Percentiles rank a stretch among this genome's conserved stretches.
Conservation (phyloP, 139 green algal genomes). For the Eudorina sp. region DNA sequence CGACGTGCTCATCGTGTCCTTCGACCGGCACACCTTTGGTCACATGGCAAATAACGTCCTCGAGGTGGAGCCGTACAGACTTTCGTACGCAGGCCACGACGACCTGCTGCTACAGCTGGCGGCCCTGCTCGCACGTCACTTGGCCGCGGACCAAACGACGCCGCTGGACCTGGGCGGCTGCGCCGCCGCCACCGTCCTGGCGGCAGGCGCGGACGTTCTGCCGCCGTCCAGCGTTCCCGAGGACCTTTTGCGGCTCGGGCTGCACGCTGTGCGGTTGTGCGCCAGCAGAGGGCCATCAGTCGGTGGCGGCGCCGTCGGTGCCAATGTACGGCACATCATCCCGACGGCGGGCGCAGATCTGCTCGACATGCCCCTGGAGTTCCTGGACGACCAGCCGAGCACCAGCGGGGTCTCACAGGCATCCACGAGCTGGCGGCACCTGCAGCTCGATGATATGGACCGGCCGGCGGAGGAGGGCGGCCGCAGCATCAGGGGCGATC, state of each 20-base stretch:
- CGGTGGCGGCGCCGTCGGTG: too few relatives aligned
- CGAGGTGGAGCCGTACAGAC: background rate
- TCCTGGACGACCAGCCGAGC: too few relatives aligned
- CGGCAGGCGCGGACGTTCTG: background rate
- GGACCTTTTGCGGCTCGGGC: background rate
- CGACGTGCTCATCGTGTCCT: background rate
- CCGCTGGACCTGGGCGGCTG: too few relatives aligned
- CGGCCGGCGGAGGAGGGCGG: background rate
- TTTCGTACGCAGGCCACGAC: background rate
- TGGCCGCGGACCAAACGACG: background rate
- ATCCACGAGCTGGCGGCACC: background rate
- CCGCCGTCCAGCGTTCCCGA: background rate
- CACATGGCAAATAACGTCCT: background rate
- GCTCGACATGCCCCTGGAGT: too few relatives aligned
- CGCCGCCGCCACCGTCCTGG: too few relatives aligned
- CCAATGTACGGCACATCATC: too few relatives aligned
- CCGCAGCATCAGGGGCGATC: too few relatives aligned
- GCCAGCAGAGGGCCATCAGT: too few relatives aligned
- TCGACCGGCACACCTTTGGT: background rate
- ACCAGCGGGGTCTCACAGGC: too few relatives aligned
- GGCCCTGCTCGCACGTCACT: background rate
- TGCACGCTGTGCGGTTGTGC: background rate
- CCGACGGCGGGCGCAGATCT: too few relatives aligned
- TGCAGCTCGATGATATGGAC: background rate
- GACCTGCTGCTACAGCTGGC: background rate